phyloP scores from a whole-genome alignment of 495 filamentous ascomycete genomes.

The Mycothermus thermophilus region DNA sequence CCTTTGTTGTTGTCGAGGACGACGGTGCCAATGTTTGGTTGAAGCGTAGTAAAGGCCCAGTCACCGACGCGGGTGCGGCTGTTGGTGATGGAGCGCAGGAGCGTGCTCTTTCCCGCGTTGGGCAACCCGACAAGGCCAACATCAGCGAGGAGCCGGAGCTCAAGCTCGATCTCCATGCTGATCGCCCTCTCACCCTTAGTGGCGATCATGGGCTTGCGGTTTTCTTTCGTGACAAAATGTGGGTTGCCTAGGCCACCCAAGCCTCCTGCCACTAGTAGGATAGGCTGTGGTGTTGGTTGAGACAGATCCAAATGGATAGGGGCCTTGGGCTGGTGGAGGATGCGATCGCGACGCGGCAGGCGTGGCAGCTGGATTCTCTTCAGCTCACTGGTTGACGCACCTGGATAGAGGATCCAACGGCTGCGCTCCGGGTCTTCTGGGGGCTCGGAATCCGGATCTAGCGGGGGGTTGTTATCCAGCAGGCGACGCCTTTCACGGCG shows the following conservation, averaged over 20 bases:
- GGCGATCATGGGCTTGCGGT: slow-evolving; percentile 66
- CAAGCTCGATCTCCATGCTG: slow-evolving; percentile 67
- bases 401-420: slow-evolving; percentile 78
- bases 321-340: slow-evolving; percentile 49
- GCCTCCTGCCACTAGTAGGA: slow-evolving; percentile 82
- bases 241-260: slow-evolving; percentile 87
- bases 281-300: slow-evolving; percentile 61
- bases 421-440: slow-evolving; percentile 34
- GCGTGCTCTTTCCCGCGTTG: slow-evolving; percentile 91
- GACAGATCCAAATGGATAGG: slow-evolving; percentile 76
- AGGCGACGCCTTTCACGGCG: slow-evolving; percentile 17
- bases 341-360: slow-evolving; percentile 39
- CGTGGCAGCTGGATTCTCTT: slow-evolving; percentile 45
- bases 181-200: slow-evolving; percentile 72
- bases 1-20: slow-evolving; percentile 74
- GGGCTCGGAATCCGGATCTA: slow-evolving; percentile 18
- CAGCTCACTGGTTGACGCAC: slow-evolving; percentile 52
- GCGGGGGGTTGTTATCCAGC: slow-evolving; percentile 13
- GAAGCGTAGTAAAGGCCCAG: slow-evolving; percentile 94
- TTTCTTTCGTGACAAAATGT: slow-evolving; percentile 63
- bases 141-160: slow-evolving; percentile 89
- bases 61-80: slow-evolving; percentile 78
- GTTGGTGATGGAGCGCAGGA: slow-evolving; percentile 72
- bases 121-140: slow-evolving; percentile 88
- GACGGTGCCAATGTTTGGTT: slow-evolving; percentile 89